Percentiles rank a stretch among this genome's conserved stretches.
These are phyloP conservation scores for Ascobolus immersus DNA, from an alignment of 495 filamentous ascomycete species.

Conservation along the genomic window DNA sequence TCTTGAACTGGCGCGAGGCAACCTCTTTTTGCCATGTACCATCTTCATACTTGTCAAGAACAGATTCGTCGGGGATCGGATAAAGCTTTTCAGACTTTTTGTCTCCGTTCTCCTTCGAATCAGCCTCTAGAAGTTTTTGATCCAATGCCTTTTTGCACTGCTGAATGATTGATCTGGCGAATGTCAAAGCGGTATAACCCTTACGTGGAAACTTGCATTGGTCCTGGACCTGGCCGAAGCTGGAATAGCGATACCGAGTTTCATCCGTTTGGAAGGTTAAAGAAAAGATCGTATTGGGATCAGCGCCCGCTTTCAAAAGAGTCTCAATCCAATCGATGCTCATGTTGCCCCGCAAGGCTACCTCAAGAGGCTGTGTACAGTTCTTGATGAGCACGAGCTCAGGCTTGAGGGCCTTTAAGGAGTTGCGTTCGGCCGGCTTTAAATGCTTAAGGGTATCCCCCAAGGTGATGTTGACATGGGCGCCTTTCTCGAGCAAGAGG, in stretches of 20 bases:
- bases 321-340: too few species aligned
- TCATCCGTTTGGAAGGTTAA: too few species aligned
- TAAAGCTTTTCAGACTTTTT: constrained; percentile 2
- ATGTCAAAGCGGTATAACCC: constrained; percentile 29
- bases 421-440: constrained; percentile 5
- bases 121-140: too few species aligned
- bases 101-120: not conserved
- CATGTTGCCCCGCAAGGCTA: too few species aligned
- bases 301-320: constrained; percentile 7
- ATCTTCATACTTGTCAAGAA: constrained; percentile 5
- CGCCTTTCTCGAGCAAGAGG: constrained; percentile 32
- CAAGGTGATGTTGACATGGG: constrained; percentile 27
- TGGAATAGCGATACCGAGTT: too few species aligned
- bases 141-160: constrained; percentile 5
- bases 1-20: too few species aligned
- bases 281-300: constrained; percentile 4
- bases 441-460: constrained; percentile 16
- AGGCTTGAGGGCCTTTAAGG: constrained; percentile 1
- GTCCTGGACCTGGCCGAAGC: not conserved
- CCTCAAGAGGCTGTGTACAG: too few species aligned
- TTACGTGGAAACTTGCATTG: constrained; percentile 1
- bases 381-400: too few species aligned
- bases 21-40: too few species aligned
- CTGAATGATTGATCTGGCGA: constrained; percentile 25
- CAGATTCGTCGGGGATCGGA: not conserved